Base-by-base conservation (phyloP, 352 stramenopile species). In the Elongisporangium anandrum region DNA sequence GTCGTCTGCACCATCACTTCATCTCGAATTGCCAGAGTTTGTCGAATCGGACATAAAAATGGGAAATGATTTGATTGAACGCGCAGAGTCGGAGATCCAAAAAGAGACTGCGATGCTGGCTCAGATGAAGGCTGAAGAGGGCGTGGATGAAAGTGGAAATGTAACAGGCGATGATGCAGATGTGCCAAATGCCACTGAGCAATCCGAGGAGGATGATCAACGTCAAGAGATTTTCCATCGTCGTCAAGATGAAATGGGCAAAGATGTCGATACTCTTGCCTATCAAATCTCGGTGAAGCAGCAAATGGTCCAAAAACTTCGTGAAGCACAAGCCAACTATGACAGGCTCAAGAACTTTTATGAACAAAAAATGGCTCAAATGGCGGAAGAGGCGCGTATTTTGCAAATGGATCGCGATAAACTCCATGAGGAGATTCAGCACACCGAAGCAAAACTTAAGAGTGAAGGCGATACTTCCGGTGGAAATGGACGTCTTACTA, bases 281-380 rank as follows among this genome's bases (percentile, higher is more conserved):
- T 81, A 91, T 34, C 80, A 94, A 34, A 95, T 95, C 63, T 92
- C 87, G 8, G 58, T 94, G 19, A 95, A 95, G 53, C 85, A 95
- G 62, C 81, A 94, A 20, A 75, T 95, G 16, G 73, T 94, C 9
- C 77, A 90, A 26, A 91, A 88, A 48, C 83, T 95, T 56, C 79
- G 80, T 1, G 73, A 88, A 38, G 73, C 79, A 10, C 80, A 93
- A 66, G 83, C 91, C 64, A 91, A 91, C 50, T 95, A 92, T 57
- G 85, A 93, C 38, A 77, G 80, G 9, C 75, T 95, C 65, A 88
- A 87, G 57, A 91, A 52, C 15, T 89, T 92, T 50, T 94, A 94
- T 59, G 87, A 95, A 54, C 67, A 89, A 24, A 91, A 92, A 60
- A 87, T 95, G 77, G 68, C 71, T 15, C 69, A 92, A 64, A 94